Percentiles rank a stretch among this genome's conserved stretches.
These are phyloP conservation scores for Parietaria judaica DNA, from an alignment of 306 rosid genomes.

Conservation along the genomic window DNA sequence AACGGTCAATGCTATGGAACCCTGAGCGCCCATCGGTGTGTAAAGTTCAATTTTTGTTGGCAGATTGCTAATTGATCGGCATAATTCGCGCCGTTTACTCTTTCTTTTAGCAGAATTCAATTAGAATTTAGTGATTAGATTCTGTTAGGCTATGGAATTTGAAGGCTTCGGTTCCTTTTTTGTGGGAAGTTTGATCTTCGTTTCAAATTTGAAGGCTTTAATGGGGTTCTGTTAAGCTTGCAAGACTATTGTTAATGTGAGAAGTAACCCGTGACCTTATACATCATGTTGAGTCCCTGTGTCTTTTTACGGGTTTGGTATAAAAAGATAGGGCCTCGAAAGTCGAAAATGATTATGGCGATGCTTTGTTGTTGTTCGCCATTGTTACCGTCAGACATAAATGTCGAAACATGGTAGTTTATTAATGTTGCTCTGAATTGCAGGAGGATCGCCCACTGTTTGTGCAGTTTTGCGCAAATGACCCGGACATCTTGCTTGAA, in stretches of 20 bases:
- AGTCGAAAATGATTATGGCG: not conserved
- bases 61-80: too few relatives aligned
- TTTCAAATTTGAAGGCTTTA: not conserved
- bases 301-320: too few relatives aligned
- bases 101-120: not conserved
- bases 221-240: not conserved
- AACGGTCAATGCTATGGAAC: too few relatives aligned
- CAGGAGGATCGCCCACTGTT: slow-evolving; percentile 82
- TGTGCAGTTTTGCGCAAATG: slow-evolving; percentile 94
- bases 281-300: too few relatives aligned
- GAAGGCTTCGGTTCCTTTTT: not conserved
- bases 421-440: not conserved
- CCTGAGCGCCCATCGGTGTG: too few relatives aligned
- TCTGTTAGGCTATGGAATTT: not conserved
- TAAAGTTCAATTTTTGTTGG: too few relatives aligned
- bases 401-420: too few relatives aligned
- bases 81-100: not conserved
- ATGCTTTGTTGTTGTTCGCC: not conserved
- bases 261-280: too few relatives aligned
- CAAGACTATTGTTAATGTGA: not conserved
- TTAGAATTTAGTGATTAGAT: too few relatives aligned
- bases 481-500: slow-evolving; percentile 65
- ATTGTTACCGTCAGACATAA: too few relatives aligned
- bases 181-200: not conserved
- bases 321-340: not conserved